These are phyloP conservation scores for Prunus mume DNA, from an alignment of 306 rosid species.

Conservation along the genomic window DNA sequence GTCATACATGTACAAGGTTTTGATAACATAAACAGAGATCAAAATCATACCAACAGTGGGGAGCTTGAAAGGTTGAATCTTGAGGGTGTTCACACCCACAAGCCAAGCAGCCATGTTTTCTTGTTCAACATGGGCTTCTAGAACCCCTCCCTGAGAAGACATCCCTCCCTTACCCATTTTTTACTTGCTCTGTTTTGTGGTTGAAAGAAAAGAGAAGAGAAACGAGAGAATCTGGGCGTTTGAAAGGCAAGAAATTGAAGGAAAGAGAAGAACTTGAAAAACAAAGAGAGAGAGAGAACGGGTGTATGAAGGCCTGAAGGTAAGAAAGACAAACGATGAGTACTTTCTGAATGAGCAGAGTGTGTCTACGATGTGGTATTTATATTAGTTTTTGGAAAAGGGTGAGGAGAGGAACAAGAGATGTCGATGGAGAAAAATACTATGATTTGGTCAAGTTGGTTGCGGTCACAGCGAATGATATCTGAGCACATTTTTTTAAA, in stretches of 20 bases:
- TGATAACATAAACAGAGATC: not conserved
- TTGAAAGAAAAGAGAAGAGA: too few relatives aligned
- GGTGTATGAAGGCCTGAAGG: not conserved
- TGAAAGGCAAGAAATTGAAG: too few relatives aligned
- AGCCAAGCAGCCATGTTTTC: constrained; percentile 96
- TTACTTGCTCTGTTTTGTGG: not conserved
- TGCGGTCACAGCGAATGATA: not conserved
- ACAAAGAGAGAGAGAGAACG: too few relatives aligned
- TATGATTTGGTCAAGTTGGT: not conserved
- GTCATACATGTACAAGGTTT: not conserved
- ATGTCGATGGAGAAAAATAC: not conserved
- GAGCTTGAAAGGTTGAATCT: constrained; percentile 79
- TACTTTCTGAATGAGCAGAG: not conserved
- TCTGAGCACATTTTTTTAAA: not conserved
- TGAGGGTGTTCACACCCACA: constrained; percentile 59
- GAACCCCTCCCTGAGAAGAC: constrained; percentile 45
- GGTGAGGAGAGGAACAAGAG: too few relatives aligned
- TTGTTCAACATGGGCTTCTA: constrained; percentile 26
- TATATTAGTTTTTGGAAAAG: not conserved
- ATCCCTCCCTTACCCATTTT: constrained; percentile 74
- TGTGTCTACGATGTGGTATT: not conserved
- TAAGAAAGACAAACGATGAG: not conserved
- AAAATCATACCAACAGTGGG: constrained; percentile 55
- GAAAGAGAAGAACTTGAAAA: too few relatives aligned
- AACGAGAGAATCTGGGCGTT: not conserved